Conservation (phyloP, 2,329 filamentous ascomycete species). For the Didymosphaeria variabile region DNA sequence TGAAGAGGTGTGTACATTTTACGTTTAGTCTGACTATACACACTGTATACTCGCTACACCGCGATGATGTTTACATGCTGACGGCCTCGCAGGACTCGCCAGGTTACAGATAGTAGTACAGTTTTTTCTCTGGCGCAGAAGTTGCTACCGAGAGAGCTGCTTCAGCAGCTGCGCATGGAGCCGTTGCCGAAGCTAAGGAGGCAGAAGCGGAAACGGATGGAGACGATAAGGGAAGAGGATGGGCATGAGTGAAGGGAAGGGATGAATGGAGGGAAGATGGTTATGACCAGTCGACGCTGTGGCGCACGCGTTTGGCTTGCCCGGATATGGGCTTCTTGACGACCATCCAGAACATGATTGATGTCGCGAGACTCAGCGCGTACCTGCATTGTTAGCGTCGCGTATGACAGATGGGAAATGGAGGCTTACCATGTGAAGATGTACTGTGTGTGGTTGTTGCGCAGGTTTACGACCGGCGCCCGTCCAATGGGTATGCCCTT, state of each 20-base stretch:
- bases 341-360: slow-evolving; percentile 97
- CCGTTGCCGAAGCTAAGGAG: slow-evolving; percentile 57
- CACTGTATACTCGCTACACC: neutral
- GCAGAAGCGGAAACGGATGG: slow-evolving; percentile 53
- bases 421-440: slow-evolving; percentile 92
- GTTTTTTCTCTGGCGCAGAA: slow-evolving; percentile 86
- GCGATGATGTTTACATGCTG: slow-evolving; percentile 23
- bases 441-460: slow-evolving; percentile 98
- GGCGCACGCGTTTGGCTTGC: slow-evolving; percentile 72
- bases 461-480: slow-evolving; percentile 86
- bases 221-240: slow-evolving; percentile 55
- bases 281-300: slow-evolving; percentile 76
- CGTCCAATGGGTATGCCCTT: slow-evolving; percentile 91
- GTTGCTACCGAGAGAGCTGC: slow-evolving; percentile 80
- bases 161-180: slow-evolving; percentile 80
- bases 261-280: slow-evolving; percentile 39
- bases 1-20: slow-evolving; percentile 73
- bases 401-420: neutral
- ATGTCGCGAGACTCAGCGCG: slow-evolving; percentile 81
- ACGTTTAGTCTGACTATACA: slow-evolving; percentile 21
- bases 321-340: slow-evolving; percentile 84
- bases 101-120: slow-evolving; percentile 74
- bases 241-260: slow-evolving; percentile 44
- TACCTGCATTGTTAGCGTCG: slow-evolving; percentile 70
- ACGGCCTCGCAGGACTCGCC: slow-evolving; percentile 59